Evolutionary conservation across 345 rosid species (phyloP), one percentile per base, ranked within the genome.

Genomic region (Gynandropsis gynandra): DNA sequence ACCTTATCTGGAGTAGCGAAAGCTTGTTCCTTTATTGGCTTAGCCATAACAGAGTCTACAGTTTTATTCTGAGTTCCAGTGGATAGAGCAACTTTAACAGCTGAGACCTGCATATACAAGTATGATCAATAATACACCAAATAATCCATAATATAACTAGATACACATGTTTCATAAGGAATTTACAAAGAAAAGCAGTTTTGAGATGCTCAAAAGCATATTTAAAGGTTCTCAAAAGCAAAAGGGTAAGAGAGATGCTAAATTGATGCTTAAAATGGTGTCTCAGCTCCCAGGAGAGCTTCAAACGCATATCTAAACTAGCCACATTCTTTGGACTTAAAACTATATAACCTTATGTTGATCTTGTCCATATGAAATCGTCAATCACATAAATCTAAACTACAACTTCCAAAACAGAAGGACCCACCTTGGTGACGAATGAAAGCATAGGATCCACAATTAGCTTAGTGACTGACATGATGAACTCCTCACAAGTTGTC

Each of bases 381-480:
- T 24, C 29, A 24, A 24, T 24, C 29, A n/a, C n/a, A 24, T 24
- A 24, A 24, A 24, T 24, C 29, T 24, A 24, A 24, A 24, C 29
- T 24, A 24, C 2, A 24, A 24, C 5, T 33, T 32, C 14, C 11
- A 4, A 24, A 4, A 6, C 20, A n/a, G 16, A 72, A 54, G 53
- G 62, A 47, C 57, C 12, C 58, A 90, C 98, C 96, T 92, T 87
- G 67, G 96, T 74, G n/a, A 72, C 88, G 72, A 92, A 92, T 19
- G 95, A 92, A 68, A 92, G 98, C 95, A 92, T 82, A 52, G 98
- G 96, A 74, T 92, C 98, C 60, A 87, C 98, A 50, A 87, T 83
- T 52, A 79, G 78, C 75, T 92, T 92, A 38, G 98, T 87, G 64
- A 85, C 89, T 50, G 89, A 72, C 96, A 92, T 87, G 45, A 87